A percentile compares a stretch with the other conserved stretches of the same genome.
Evolutionary conservation across 768 basidiomycete genomes (phyloP).

Genomic region (Pleurotus ostreatus): DNA sequence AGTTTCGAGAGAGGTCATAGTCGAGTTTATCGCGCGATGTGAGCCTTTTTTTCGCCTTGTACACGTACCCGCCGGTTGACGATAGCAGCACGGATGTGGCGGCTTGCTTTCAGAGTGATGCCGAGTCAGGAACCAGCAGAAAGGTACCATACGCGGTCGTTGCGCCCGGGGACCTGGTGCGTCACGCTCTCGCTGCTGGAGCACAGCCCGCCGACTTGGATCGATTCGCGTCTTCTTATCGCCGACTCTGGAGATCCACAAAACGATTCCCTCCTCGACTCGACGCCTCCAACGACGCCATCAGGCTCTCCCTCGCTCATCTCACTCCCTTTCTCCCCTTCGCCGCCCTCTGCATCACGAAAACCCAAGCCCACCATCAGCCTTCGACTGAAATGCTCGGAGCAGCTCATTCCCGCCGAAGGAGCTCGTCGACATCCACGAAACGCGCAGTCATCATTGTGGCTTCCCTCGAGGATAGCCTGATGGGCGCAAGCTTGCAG

Average conservation of each 20-base stretch:
- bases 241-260: conserved; percentile 22
- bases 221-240: conserved; percentile 51
- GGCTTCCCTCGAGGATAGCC: conserved; percentile 35
- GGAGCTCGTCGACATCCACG: not conserved
- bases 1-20: conserved; percentile 43
- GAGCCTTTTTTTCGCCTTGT: conserved; percentile 11
- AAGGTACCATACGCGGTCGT: conserved; percentile 2
- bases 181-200: conserved; percentile 49
- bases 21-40: conserved; percentile 67
- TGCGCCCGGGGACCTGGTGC: conserved; percentile 39
- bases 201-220: conserved; percentile 53
- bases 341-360: conserved; percentile 3
- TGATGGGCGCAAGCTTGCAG: conserved; percentile 41
- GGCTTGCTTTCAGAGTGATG: conserved; percentile 38
- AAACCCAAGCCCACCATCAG: conserved; percentile 30
- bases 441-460: conserved; percentile 25
- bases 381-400: conserved; percentile 31
- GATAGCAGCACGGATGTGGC: conserved; percentile 52
- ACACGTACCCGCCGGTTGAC: conserved; percentile 2
- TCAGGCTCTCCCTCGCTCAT: conserved; percentile 6
- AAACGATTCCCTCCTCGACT: conserved; percentile 11
- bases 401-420: conserved; percentile 27
- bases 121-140: conserved; percentile 9
- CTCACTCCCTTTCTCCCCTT: not conserved
- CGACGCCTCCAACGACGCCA: conserved; percentile 3